Evolutionary conservation across 164 flowering plant species (phyloP).

Genomic region (Dillenia suffruticosa): DNA sequence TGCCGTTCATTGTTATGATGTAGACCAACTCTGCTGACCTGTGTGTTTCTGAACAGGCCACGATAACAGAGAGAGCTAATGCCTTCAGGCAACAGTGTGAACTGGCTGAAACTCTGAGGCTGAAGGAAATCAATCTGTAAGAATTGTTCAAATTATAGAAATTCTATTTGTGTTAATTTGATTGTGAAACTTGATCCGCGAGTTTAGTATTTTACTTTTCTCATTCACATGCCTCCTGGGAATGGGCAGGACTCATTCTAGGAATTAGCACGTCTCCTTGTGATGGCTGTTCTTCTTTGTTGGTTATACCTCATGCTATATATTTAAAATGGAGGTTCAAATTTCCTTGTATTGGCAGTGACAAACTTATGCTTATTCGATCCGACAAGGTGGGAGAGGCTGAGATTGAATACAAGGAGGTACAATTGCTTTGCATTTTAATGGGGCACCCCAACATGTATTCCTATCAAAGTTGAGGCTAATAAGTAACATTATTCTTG

Average conservation of each 20-base stretch:
- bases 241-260: too few species aligned
- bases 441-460: not conserved
- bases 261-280: too few species aligned
- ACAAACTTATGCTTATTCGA: constrained; percentile 75
- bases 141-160: constrained; percentile 11
- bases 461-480: not conserved
- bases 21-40: not conserved
- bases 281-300: too few species aligned
- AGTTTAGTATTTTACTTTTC: not conserved
- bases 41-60: constrained; percentile 48
- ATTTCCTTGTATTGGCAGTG: constrained; percentile 38
- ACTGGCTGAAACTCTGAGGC: constrained; percentile 79
- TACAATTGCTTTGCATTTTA: constrained; percentile 11
- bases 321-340: too few species aligned
- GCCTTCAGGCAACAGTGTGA: constrained; percentile 95
- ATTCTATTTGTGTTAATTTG: not conserved
- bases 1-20: not conserved
- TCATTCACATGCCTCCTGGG: too few species aligned
- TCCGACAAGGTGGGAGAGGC: constrained; percentile 80
- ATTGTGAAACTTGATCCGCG: not conserved
- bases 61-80: constrained; percentile 86
- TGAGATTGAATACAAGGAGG: constrained; percentile 78
- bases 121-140: constrained; percentile 97
- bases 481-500: constrained; percentile 12
- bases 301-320: too few species aligned